A percentile compares a stretch with the other conserved stretches of the same genome.
phyloP scores from a whole-genome alignment of 495 filamentous ascomycete genomes.

The Penicillium paxilli region DNA sequence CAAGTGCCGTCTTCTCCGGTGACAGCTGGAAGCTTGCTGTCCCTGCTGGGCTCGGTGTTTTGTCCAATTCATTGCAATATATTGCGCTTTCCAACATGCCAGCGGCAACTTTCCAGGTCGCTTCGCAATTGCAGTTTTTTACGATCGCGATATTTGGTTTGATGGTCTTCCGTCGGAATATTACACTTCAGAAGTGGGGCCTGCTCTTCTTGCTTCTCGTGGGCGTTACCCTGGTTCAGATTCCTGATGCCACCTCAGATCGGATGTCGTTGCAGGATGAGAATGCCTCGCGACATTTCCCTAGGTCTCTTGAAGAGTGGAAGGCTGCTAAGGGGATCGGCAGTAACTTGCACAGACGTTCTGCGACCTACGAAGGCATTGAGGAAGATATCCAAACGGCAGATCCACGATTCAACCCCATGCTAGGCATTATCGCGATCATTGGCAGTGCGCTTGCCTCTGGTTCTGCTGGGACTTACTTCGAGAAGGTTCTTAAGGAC shows the following conservation, averaged over 20 bases:
- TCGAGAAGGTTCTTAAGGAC: conserved; percentile 93
- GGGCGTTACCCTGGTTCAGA: conserved; percentile 85
- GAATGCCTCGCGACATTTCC: conserved; percentile 59
- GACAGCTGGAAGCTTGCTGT: conserved; percentile 97
- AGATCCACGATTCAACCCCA: conserved; percentile 68
- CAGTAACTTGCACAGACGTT: conserved; percentile 61
- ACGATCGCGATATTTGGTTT: conserved; percentile 89
- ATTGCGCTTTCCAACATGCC: conserved; percentile 88
- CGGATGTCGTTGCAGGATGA: conserved; percentile 55
- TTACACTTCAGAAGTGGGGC: conserved; percentile 74
- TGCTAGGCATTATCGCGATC: conserved; percentile 76
- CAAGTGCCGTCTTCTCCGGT: conserved; percentile 77
- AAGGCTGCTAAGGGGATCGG: conserved; percentile 43
- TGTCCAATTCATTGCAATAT: conserved; percentile 91
- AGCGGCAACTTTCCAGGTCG: conserved; percentile 87
- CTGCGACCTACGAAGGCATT: conserved; percentile 94
- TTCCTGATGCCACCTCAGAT: conserved; percentile 57
- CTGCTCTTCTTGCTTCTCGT: conserved; percentile 75
- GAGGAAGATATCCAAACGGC: conserved; percentile 70
- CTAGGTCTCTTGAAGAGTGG: conserved; percentile 65
- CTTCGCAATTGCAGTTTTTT: conserved; percentile 91
- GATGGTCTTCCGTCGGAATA: conserved; percentile 65
- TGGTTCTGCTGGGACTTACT: conserved; percentile 83
- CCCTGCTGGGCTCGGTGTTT: conserved; percentile 82
- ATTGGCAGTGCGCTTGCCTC: conserved; percentile 75